Evolutionary conservation across 2,329 filamentous ascomycete genomes (phyloP), one percentile per base, ranked within the genome.

Genomic region (Penicillium expansum): DNA sequence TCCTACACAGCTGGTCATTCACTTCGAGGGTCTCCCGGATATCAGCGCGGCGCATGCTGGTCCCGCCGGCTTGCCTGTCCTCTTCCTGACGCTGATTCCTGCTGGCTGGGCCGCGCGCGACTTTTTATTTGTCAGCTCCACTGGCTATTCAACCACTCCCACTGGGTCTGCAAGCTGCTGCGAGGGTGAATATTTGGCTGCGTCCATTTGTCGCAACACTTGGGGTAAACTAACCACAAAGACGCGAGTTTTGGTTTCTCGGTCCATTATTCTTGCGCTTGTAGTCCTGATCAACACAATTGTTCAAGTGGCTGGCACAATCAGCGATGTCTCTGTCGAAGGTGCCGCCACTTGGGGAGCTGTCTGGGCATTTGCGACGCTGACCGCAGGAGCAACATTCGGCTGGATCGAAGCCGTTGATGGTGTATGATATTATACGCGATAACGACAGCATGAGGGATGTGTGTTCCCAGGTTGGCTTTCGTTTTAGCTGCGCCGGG

Each of bases 321-420:
- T 97, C 20, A 79, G 84, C 43, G 89, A 90, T 5, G 85, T 91
- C 11, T 88, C 92, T 66, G 61, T 83, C 4, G 65, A 78, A 0
- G 93, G 92, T 11, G 90, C 92, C 1, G 76, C 80, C 3, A 84
- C 82, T 0, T 97, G 92, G 80, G 86, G 89, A 2, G 78, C 79
- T 22, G 79, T 93, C 35, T 97, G 91, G 91, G 84, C 83, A n/a
- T 66, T 81, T 22, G 89, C 71, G 4, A 67, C 65, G 2, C 38
- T 71, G 56, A 57, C 59, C 10, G 66, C 67, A 30, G 74, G 72
- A 5, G 56, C 62, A 39, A 58, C 64, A 30, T 77, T 74, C 60
- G 69, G 68, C 29, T 77, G 75, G 75, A 70, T 77, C 47, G 73
- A 75, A 57, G 72, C 67, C 8, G 74, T 72, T 32, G 72, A 75